Evolutionary conservation across 2,329 filamentous ascomycete genomes (phyloP), one percentile per base, ranked within the genome.

Genomic region (Colletotrichum musae): DNA sequence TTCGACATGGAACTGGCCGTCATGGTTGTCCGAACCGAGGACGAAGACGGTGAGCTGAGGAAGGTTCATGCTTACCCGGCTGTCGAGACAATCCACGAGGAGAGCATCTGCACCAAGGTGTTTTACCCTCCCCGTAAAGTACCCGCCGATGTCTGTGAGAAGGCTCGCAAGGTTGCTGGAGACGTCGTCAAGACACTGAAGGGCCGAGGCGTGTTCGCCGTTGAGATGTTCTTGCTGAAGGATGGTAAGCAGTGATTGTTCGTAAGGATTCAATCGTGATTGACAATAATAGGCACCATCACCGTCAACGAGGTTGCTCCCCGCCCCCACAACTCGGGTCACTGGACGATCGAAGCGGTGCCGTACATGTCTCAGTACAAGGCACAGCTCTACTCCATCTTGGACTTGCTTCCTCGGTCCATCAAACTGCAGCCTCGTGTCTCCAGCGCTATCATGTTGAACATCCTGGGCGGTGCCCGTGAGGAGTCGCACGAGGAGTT

Each of bases 71-170:
- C 95, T 5, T 98, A 96, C 77, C 95, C 96, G 0, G 92, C 92
- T 0, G 95, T 98, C 2, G 96, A 99, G 84, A 98, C 95, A 1
- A 88, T 98, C 36, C 96, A 99, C 75, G 94, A 98, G 80, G 93
- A 98, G 80, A 96, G 91, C 77, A 94, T 99, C 74, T 98, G 96
- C 88, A 96, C 97, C 74, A 91, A 95, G 72, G 94, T 95, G 2
- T 98, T 95, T 77, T 91, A 92, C 60, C 96, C 96, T 2, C 93
- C 95, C 1, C 88, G 95, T 45, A 86, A 88, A 6, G 90, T 97
- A 3, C 84, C 90, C 1, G 81, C 85, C 1, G 80, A 84, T 1
- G 85, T 92, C 47, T 88, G 88, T 70, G 80, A 89, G 72, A 83
- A 88, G 74, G 95, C 95, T 0, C 91, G 94, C 77, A 87, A 91